Percentiles rank a stretch among this genome's conserved stretches.
Evolutionary conservation across 179 eudicot species (phyloP).

Genomic region (Amaranthus tricolor): DNA sequence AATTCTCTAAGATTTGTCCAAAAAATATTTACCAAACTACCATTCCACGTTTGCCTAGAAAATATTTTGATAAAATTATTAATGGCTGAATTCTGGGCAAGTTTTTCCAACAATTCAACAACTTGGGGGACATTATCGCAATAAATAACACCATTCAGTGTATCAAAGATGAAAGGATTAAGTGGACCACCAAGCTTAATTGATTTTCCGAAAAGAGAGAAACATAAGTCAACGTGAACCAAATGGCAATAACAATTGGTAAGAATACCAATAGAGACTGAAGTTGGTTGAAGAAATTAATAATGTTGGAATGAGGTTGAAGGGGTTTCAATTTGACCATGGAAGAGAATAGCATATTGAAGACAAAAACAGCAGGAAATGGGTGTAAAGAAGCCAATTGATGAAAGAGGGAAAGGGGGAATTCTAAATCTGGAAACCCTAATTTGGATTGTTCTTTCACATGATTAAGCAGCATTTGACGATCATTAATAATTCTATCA

Average conservation of each 20-base stretch:
- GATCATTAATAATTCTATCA: not conserved
- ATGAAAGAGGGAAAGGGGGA: not conserved
- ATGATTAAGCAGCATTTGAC: not conserved
- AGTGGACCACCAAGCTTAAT: not conserved
- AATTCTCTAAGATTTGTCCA: too few species aligned
- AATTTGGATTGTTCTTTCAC: conserved; percentile 5
- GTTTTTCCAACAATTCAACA: not conserved
- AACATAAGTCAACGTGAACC: conserved; percentile 3
- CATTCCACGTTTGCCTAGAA: too few species aligned
- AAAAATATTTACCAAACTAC: too few species aligned
- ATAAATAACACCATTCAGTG: not conserved
- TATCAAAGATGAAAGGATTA: not conserved
- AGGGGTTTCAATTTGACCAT: not conserved
- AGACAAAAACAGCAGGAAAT: not conserved
- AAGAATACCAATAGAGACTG: not conserved
- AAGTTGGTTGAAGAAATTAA: not conserved
- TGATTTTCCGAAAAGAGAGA: not conserved
- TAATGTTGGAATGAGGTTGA: not conserved
- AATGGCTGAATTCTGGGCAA: too few species aligned
- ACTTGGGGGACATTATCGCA: not conserved
- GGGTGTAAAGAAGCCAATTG: not conserved
- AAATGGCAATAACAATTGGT: conserved; percentile 10
- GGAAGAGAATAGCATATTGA: not conserved
- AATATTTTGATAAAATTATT: too few species aligned
- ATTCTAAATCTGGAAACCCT: not conserved